Conservation (phyloP, 208 protist species). For the Strigomonas culicis region DNA sequence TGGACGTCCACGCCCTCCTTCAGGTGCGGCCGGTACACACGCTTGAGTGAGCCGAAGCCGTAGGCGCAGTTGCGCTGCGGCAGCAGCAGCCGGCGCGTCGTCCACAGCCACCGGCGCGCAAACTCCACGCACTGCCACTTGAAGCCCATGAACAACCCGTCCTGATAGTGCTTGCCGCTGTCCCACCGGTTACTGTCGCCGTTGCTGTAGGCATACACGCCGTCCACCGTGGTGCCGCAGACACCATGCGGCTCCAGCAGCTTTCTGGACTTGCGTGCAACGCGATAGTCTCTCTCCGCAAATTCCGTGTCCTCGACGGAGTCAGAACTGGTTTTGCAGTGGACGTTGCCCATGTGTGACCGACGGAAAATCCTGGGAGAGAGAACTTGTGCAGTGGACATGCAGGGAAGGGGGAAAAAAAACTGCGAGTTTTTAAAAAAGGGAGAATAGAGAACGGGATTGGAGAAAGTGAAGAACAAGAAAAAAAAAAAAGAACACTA, state of each 20-base stretch:
- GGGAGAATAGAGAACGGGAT: background rate
- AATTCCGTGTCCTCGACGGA: background rate
- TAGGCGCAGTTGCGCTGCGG: conserved; percentile 47
- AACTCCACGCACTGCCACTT: conserved; percentile 90
- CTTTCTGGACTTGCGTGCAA: background rate
- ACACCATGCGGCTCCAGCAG: conserved; percentile 32
- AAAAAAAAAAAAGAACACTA: background rate
- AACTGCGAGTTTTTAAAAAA: background rate
- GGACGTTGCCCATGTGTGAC: too few species aligned
- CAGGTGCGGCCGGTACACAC: conserved; percentile 25
- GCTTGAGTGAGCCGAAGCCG: conserved; percentile 23
- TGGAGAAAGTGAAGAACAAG: background rate
- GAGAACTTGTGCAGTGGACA: background rate
- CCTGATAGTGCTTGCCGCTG: conserved; percentile 31
- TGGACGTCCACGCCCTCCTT: conserved; percentile 12
- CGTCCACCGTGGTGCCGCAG: conserved; percentile 51
- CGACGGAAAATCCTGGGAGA: background rate
- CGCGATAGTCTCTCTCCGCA: background rate
- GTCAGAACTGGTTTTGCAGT: background rate
- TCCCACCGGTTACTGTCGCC: conserved; percentile 42
- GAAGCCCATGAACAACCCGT: conserved; percentile 73
- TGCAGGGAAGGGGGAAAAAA: background rate
- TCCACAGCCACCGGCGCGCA: conserved; percentile 70
- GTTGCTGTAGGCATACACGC: conserved; percentile 75
- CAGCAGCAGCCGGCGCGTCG: conserved; percentile 54